Evolutionary conservation across 2,329 filamentous ascomycete species (phyloP), one percentile per base, ranked within the genome.

Genomic region (Aspergillus viridinutans): DNA sequence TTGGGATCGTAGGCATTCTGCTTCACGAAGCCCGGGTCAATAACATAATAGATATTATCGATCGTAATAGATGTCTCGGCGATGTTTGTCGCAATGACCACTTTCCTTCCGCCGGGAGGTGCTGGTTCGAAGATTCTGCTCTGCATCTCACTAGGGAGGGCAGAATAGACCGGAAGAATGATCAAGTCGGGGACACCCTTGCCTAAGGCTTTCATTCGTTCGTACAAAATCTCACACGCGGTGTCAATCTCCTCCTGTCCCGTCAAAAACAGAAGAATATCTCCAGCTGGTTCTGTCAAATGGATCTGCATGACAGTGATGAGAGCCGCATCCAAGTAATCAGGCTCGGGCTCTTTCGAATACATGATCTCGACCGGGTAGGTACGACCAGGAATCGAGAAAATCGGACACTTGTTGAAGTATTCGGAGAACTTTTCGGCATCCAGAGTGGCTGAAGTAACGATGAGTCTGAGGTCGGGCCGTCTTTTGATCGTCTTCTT

Each of bases 291-390:
- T 68, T 99, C 94, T 1, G 89, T 94, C 20, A 99, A 78, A 71
- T 99, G 94, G 54, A 99, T 97, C 70, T 97, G 91, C 93, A 99
- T 97, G 50, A 97, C 92, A 0, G 94, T 97, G 14, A 92, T 89
- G n/a, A 99, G 80, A 0, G 94, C 92, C 1, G 92, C 87, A 72
- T 97, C 94, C 14, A 99, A 80, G 66, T 99, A 99, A 70, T 99
- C 95, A 0, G 90, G 92, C 71, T 97, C 94, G 0, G 95, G 94
- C 69, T 99, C 94, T 56, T 90, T 85, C 2, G 90, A 96, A 74
- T 97, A 99, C 74, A 99, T 88, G 55, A 97, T 87, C 74, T 97
- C 94, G 29, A 99, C 94, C 0, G 95, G 94, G 77, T 88, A 99
- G 0, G 94, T 97, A 61, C 94, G 85, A 50, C 94, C 94, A 3